Percentiles rank a stretch among this genome's conserved stretches.
phyloP scores from a whole-genome alignment of 163 green algal species.

The Chlorella variabilis region DNA sequence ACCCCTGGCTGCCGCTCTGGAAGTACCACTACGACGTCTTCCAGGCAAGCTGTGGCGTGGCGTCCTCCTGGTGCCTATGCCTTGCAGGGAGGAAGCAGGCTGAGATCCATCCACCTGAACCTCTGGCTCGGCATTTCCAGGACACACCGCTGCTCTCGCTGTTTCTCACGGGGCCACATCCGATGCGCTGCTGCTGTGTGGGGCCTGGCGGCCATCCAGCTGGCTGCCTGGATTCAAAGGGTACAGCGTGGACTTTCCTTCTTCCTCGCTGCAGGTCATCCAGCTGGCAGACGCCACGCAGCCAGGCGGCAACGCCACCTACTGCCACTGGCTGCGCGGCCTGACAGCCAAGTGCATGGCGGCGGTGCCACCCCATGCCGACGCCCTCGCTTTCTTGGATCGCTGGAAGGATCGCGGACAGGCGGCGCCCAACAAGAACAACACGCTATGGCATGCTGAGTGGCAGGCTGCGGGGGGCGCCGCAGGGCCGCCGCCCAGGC shows the following conservation, averaged over 20 bases:
- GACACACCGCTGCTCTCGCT: too few species aligned
- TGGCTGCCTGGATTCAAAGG: too few species aligned
- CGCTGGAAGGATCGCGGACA: neutral
- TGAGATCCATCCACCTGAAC: too few species aligned
- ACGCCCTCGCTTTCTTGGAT: neutral
- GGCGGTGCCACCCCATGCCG: neutral
- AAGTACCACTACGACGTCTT: neutral
- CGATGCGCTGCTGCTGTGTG: too few species aligned
- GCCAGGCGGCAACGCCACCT: neutral
- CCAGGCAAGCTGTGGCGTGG: too few species aligned
- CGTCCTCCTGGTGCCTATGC: too few species aligned
- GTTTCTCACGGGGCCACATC: too few species aligned
- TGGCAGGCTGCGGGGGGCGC: conserved; percentile 5
- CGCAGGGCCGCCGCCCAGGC: neutral
- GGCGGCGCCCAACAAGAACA: neutral
- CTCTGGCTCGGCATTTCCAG: too few species aligned
- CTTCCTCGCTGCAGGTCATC: neutral
- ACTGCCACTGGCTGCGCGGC: neutral
- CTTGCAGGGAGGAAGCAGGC: too few species aligned
- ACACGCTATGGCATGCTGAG: conserved; percentile 5
- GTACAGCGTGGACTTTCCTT: too few species aligned
- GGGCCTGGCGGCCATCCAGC: too few species aligned
- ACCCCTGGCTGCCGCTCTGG: neutral
- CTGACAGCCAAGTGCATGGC: neutral
- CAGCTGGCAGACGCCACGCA: neutral